Evolutionary conservation across 345 rosid species (phyloP).

Genomic region (Cardamine resedifolia): DNA sequence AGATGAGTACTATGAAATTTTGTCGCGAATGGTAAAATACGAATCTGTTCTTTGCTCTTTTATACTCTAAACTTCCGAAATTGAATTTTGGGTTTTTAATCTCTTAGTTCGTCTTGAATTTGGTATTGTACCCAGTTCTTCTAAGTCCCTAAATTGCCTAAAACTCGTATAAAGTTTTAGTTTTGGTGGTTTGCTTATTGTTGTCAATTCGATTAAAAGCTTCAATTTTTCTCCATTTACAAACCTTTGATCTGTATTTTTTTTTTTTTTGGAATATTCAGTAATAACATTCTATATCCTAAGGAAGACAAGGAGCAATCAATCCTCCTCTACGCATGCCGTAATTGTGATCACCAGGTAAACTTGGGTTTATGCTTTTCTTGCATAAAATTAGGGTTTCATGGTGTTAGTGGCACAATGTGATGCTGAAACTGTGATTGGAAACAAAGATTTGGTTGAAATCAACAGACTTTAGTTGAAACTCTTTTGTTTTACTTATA

Average conservation of each 20-base stretch:
- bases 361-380: not conserved
- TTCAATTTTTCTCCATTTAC: not conserved
- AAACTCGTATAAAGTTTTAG: not conserved
- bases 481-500: not conserved
- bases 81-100: not conserved
- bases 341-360: constrained; percentile 87
- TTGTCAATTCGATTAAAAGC: constrained; percentile 8
- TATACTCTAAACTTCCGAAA: not conserved
- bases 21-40: constrained; percentile 74
- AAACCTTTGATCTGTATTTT: not conserved
- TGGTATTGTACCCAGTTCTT: not conserved
- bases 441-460: not conserved
- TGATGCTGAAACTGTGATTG: not conserved
- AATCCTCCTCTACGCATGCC: constrained; percentile 75
- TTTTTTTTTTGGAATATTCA: constrained; percentile 19
- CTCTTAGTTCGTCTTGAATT: not conserved
- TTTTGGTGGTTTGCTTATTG: not conserved
- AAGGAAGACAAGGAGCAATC: constrained; percentile 64
- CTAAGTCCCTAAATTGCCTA: not conserved
- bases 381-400: constrained; percentile 25
- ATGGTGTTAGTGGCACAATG: not conserved
- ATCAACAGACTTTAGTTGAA: not conserved
- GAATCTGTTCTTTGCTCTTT: constrained; percentile 15
- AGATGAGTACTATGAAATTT: constrained; percentile 89
- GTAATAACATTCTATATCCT: constrained; percentile 79